These are phyloP conservation scores for Gossypium trilobum DNA, from an alignment of 441 rosid species.

Conservation along the genomic window DNA sequence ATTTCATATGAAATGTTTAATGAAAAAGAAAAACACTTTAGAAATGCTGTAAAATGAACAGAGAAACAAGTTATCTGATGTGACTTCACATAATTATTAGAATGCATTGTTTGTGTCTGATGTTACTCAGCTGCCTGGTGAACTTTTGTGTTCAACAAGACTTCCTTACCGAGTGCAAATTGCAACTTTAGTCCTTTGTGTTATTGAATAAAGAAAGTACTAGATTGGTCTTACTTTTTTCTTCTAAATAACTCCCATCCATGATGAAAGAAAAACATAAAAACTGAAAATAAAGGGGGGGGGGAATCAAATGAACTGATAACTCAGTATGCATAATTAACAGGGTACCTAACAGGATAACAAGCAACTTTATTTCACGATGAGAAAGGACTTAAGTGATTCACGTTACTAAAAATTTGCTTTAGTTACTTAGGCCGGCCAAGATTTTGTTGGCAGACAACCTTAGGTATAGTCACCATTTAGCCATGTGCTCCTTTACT, in stretches of 20 bases:
- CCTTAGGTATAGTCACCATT: background rate
- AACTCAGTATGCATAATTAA: background rate
- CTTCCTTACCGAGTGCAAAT: background rate
- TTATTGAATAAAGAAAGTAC: background rate
- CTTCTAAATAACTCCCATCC: background rate
- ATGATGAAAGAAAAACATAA: background rate
- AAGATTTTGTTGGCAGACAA: background rate
- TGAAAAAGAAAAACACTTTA: constrained; percentile 13
- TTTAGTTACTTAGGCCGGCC: background rate
- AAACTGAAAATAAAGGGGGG: background rate
- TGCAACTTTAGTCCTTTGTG: background rate
- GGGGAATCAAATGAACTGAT: background rate
- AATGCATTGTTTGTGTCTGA: background rate
- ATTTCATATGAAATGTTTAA: constrained; percentile 24
- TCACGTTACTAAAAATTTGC: background rate
- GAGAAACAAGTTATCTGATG: constrained; percentile 16
- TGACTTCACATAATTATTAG: constrained; percentile 2
- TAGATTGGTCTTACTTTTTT: background rate
- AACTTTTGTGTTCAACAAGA: background rate
- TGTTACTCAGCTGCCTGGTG: background rate
- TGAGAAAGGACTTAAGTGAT: background rate
- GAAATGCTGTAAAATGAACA: constrained; percentile 19
- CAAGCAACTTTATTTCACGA: background rate
- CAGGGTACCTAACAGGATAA: background rate
- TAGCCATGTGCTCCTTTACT: background rate